phyloP scores from a whole-genome alignment of 208 protist species.

The Trypanosoma caninum region DNA sequence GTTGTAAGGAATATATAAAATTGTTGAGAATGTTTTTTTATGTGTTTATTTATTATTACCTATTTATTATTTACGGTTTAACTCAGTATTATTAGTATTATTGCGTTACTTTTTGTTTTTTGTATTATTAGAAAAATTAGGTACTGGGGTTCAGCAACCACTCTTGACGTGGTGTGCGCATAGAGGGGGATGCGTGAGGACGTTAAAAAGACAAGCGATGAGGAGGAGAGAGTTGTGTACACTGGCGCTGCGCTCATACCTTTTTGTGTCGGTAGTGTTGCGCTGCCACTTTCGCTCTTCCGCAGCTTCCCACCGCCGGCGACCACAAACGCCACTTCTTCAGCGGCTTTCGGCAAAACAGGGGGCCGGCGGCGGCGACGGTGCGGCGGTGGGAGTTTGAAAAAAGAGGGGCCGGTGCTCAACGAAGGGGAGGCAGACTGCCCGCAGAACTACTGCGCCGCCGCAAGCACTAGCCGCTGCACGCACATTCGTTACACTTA shows the following conservation, averaged over 20 bases:
- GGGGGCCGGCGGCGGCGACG: not conserved
- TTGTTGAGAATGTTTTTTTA: too few species aligned
- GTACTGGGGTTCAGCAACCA: too few species aligned
- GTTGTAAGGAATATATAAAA: too few species aligned
- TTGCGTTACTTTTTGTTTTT: not conserved
- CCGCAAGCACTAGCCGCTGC: conserved; percentile 35
- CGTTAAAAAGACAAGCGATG: not conserved
- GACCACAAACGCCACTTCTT: not conserved
- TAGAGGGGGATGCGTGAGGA: not conserved
- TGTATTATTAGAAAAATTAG: too few species aligned
- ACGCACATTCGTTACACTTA: conserved; percentile 80
- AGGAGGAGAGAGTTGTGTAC: conserved; percentile 47
- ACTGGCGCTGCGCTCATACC: conserved; percentile 58
- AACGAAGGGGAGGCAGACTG: conserved; percentile 1
- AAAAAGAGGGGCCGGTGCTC: not conserved
- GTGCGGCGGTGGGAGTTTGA: not conserved
- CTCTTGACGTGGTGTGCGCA: too few species aligned
- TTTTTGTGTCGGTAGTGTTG: conserved; percentile 29
- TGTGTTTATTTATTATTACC: too few species aligned
- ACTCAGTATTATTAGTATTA: not conserved
- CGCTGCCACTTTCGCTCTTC: conserved; percentile 19
- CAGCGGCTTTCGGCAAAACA: not conserved
- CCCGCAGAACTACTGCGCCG: conserved; percentile 22
- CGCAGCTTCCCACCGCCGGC: conserved; percentile 4
- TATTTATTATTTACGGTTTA: too few species aligned